Conservation (phyloP, 768 basidiomycete genomes). For the Melanogaster broomeanus region DNA sequence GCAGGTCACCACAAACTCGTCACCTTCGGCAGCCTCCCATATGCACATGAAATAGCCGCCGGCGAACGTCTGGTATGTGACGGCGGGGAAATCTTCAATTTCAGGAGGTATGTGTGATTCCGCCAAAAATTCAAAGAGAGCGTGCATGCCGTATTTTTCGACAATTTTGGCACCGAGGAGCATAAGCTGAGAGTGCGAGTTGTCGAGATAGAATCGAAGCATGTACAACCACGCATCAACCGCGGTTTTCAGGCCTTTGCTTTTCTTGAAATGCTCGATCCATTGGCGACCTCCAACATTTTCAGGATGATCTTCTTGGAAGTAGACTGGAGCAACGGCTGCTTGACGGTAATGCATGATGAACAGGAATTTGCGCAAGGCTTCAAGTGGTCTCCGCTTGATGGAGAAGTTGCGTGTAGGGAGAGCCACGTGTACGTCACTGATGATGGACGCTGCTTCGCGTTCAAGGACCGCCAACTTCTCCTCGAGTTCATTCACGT, state of each 20-base stretch:
- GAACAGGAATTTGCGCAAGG: conserved; percentile 38
- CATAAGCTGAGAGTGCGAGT: conserved; percentile 23
- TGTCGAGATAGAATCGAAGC: conserved; percentile 35
- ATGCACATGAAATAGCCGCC: conserved; percentile 35
- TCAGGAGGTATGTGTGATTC: conserved; percentile 2
- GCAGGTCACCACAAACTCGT: conserved; percentile 36
- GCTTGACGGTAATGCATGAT: conserved; percentile 35
- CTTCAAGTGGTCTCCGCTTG: conserved; percentile 29
- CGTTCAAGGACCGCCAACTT: conserved; percentile 31
- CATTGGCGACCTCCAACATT: conserved; percentile 21
- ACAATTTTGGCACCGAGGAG: not conserved
- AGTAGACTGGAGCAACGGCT: conserved; percentile 25
- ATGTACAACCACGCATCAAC: conserved; percentile 33
- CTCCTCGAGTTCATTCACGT: conserved; percentile 31
- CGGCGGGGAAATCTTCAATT: conserved; percentile 19
- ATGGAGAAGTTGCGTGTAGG: conserved; percentile 11
- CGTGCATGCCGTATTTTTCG: not conserved
- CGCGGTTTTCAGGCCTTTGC: conserved; percentile 16
- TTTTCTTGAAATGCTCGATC: conserved; percentile 24
- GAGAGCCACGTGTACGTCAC: conserved; percentile 8
- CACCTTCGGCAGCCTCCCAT: conserved; percentile 35
- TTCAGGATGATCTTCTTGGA: conserved; percentile 25
- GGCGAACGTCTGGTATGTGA: conserved; percentile 28
- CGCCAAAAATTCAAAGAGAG: not conserved
- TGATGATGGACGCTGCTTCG: conserved; percentile 25